Conservation (phyloP, 495 filamentous ascomycete species). For the Hypoxylon crocopeplum region DNA sequence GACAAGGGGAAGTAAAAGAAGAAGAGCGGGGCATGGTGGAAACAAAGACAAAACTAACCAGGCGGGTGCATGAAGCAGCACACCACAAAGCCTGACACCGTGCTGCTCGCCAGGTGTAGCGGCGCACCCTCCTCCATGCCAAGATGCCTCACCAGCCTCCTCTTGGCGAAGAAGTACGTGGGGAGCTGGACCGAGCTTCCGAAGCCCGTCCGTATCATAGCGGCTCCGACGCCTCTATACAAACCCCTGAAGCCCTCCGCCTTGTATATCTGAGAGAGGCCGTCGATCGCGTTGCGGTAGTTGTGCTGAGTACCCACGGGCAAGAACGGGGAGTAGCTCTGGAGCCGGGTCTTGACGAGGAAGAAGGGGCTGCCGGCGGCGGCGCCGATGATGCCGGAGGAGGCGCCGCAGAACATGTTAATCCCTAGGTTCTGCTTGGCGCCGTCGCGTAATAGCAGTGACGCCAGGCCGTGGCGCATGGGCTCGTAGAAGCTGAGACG, state of each 20-base stretch:
- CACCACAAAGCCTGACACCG: constrained; percentile 92
- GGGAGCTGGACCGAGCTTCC: constrained; percentile 94
- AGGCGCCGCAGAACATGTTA: constrained; percentile 91
- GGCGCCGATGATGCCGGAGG: constrained; percentile 88
- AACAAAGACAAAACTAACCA: constrained; percentile 59
- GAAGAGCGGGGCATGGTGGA: not conserved
- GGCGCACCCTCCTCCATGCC: constrained; percentile 91
- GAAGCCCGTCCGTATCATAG: constrained; percentile 97
- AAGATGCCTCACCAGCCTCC: constrained; percentile 76
- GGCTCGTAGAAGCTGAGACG: constrained; percentile 98
- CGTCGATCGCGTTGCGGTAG: constrained; percentile 86
- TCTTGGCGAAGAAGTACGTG: constrained; percentile 98
- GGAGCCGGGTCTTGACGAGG: constrained; percentile 95
- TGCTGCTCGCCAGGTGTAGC: constrained; percentile 86
- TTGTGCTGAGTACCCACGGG: constrained; percentile 95
- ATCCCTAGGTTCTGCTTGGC: constrained; percentile 80
- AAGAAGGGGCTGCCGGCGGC: constrained; percentile 95
- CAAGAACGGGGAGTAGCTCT: constrained; percentile 92
- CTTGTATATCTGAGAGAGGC: constrained; percentile 76
- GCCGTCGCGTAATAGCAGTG: constrained; percentile 70
- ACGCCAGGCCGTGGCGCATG: constrained; percentile 72
- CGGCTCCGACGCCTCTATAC: constrained; percentile 88
- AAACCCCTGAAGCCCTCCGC: constrained; percentile 80
- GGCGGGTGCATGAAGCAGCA: constrained; percentile 99
- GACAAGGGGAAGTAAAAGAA: not conserved